phyloP scores from a whole-genome alignment of 129 eudicot species.

The Solidago caesia region DNA sequence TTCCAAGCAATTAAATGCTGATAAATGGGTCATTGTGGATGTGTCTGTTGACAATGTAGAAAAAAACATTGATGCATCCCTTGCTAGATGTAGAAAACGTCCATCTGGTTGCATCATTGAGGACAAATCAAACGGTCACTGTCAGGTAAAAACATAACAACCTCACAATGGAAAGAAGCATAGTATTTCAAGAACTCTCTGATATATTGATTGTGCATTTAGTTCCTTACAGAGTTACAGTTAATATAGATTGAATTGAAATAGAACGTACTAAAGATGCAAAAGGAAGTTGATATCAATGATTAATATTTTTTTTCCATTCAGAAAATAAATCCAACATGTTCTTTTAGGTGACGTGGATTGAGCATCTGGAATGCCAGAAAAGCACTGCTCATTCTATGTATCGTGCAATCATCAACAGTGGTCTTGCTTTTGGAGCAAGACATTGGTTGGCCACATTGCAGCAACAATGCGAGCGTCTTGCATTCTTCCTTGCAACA shows the following conservation, averaged over 20 bases:
- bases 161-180: neutral
- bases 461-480: conserved; percentile 92
- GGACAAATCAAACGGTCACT: conserved; percentile 83
- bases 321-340: conserved; percentile 3
- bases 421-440: conserved; percentile 94
- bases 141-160: conserved; percentile 52
- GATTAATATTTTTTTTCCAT: neutral
- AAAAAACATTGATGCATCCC: conserved; percentile 62
- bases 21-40: conserved; percentile 90
- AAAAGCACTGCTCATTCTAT: conserved; percentile 56
- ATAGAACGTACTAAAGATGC: neutral
- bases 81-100: conserved; percentile 71
- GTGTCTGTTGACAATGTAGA: conserved; percentile 75
- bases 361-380: conserved; percentile 86
- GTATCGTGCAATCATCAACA: conserved; percentile 74
- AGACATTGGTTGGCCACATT: conserved; percentile 92
- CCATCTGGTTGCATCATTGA: conserved; percentile 96
- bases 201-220: neutral
- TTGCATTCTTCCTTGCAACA: conserved; percentile 84
- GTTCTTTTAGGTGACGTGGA: conserved; percentile 82
- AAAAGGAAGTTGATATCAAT: neutral
- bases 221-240: neutral
- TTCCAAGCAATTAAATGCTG: conserved; percentile 65
- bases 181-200: neutral
- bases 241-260: neutral